A percentile compares a stretch with the other conserved stretches of the same genome.
Conservation (phyloP, 805 yeast species). For the Wickerhamiella musiphila region DNA sequence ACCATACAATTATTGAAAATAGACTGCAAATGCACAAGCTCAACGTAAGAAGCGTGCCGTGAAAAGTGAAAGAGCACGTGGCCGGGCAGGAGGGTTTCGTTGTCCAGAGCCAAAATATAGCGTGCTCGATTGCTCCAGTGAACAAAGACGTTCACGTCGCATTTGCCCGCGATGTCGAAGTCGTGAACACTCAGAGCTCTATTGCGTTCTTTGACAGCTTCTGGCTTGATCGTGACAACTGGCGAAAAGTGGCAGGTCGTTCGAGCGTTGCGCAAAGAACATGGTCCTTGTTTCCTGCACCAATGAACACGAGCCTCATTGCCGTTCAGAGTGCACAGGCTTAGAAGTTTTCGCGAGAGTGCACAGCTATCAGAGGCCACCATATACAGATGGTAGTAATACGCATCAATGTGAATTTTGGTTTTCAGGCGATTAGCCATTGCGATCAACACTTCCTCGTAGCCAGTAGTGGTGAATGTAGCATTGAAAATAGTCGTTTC, state of each 20-base stretch:
- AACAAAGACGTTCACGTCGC: constrained; percentile 4
- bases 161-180: constrained; percentile 5
- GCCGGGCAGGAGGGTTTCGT: constrained; percentile 11
- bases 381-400: constrained; percentile 14
- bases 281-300: constrained; percentile 12
- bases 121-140: constrained; percentile 5
- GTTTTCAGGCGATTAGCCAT: constrained; percentile 17
- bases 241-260: constrained; percentile 9
- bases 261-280: constrained; percentile 7
- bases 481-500: constrained; percentile 26
- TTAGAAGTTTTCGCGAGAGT: constrained; percentile 10
- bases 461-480: constrained; percentile 29
- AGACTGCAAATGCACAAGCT: constrained; percentile 11
- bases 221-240: constrained; percentile 5
- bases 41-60: constrained; percentile 20
- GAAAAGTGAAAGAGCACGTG: constrained; percentile 17
- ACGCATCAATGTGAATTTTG: constrained; percentile 21
- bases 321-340: constrained; percentile 8
- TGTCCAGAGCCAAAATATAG: constrained; percentile 8
- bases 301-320: constrained; percentile 13
- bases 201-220: constrained; percentile 6
- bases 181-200: constrained; percentile 2
- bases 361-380: constrained; percentile 13
- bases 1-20: constrained; percentile 8
- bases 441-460: constrained; percentile 36